Evolutionary conservation across 371 early-diverging fungal genomes (phyloP).

Genomic region (Mortierella sp.): DNA sequence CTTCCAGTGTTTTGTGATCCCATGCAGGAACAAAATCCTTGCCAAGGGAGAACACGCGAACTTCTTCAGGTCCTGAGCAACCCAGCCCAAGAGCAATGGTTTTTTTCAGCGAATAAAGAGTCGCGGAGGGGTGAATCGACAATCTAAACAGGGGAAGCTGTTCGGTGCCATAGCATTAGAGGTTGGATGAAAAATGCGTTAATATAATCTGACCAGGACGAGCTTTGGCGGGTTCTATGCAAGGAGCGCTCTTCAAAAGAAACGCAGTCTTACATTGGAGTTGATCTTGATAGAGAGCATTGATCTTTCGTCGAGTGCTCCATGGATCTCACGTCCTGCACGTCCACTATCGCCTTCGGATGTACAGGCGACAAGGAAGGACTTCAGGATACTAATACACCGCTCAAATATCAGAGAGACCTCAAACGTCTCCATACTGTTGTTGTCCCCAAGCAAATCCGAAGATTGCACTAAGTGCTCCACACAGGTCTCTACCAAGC

Average conservation of each 20-base stretch:
- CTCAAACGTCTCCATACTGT: constrained; percentile 13
- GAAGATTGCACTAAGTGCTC: constrained; percentile 51
- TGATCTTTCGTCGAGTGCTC: constrained; percentile 39
- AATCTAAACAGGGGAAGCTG: constrained; percentile 37
- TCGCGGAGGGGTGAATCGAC: constrained; percentile 32
- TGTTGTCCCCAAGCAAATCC: constrained; percentile 16
- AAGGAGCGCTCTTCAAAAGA: too few species aligned
- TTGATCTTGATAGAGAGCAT: constrained; percentile 43
- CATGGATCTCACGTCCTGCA: constrained; percentile 34
- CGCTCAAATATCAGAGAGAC: constrained; percentile 42
- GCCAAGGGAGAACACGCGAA: constrained; percentile 37
- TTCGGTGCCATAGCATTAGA: too few species aligned
- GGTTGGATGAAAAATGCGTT: too few species aligned
- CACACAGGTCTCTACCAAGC: constrained; percentile 54
- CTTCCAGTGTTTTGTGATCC: constrained; percentile 52
- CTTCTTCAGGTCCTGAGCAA: constrained; percentile 26
- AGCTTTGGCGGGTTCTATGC: too few species aligned
- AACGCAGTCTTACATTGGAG: constrained; percentile 13
- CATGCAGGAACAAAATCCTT: constrained; percentile 26
- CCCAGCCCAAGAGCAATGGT: constrained; percentile 19
- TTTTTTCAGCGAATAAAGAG: constrained; percentile 21
- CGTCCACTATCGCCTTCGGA: constrained; percentile 12
- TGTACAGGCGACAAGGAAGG: constrained; percentile 36
- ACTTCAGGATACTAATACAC: constrained; percentile 47
- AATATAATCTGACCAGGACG: too few species aligned